Evolutionary conservation across 129 eudicot species (phyloP).

Genomic region (Centella asiatica): DNA sequence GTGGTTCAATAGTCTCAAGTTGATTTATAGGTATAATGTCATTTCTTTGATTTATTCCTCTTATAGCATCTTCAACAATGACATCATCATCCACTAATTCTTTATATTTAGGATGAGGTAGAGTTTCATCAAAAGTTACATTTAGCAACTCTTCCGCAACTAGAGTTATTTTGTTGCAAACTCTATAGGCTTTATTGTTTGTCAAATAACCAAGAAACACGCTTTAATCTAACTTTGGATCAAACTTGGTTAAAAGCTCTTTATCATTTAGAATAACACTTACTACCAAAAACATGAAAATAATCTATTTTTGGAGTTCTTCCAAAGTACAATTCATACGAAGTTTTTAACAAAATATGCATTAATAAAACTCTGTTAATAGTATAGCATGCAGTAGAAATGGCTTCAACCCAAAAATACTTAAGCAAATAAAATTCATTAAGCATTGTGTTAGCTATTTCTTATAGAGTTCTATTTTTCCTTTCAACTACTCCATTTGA

Average conservation of each 20-base stretch:
- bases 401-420: neutral
- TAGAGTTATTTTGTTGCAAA: neutral
- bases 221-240: neutral
- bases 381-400: neutral
- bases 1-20: too few species aligned
- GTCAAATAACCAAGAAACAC: neutral
- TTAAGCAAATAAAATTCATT: neutral
- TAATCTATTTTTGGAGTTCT: neutral
- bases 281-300: neutral
- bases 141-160: neutral
- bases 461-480: neutral
- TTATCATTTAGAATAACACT: neutral
- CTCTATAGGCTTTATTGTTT: neutral
- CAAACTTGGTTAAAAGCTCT: neutral
- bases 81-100: neutral
- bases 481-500: neutral
- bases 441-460: neutral
- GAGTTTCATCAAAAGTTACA: neutral
- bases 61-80: neutral
- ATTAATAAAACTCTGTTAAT: neutral
- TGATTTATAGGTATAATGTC: neutral
- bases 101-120: neutral
- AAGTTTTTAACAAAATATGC: neutral
- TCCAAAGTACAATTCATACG: neutral
- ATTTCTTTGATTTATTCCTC: too few species aligned